Evolutionary conservation across 345 rosid genomes (phyloP), one percentile per base, ranked within the genome.

Genomic region (Leavenworthia alabamica): DNA sequence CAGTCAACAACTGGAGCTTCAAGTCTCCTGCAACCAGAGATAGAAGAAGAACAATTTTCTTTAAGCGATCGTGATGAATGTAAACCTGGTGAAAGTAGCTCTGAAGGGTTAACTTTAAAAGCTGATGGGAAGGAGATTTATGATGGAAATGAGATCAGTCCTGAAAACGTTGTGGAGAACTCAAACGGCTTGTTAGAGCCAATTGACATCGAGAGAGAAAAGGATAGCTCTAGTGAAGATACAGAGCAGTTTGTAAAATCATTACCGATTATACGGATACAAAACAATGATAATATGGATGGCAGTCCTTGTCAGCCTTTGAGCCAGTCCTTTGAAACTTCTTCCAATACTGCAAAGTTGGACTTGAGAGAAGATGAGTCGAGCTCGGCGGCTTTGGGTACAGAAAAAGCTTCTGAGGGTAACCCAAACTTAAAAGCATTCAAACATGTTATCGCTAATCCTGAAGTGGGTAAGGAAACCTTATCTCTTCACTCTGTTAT

Each of bases 41-140:
- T 74, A 72, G 88, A 82, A 60, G 98, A 83, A 31, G 96, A 82
- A 46, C 91, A 89, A 28, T 85, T 92, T 68, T 77, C 66, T 60
- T 83, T 89, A 64, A 58, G 86, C 48, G 91, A 86, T 77, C 74
- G 80, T 69, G 86, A 75, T 45, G 84, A 78, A 51, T 59, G 39
- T 36, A 76, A 79, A 61, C 56, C 56, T 36, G 58, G 41, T 14
- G 71, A 71, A 47, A 40, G 37, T 60, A 62, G 52, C 37, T n/a
- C 36, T 14, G 60, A 35, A 37, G 76, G 55, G 51, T 64, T 76
- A 47, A 26, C 16, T 29, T n/a, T 64, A 15, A 71, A 74, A 45
- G 69, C 51, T 61, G 71, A 71, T 19, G 52, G 49, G 60, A 35
- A 51, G 27, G 62, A 64, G 7, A 50, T 5, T 32, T 19, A 2